Conservation (phyloP, 2,329 filamentous ascomycete genomes). For the Pseudogymnoascus destructans region DNA sequence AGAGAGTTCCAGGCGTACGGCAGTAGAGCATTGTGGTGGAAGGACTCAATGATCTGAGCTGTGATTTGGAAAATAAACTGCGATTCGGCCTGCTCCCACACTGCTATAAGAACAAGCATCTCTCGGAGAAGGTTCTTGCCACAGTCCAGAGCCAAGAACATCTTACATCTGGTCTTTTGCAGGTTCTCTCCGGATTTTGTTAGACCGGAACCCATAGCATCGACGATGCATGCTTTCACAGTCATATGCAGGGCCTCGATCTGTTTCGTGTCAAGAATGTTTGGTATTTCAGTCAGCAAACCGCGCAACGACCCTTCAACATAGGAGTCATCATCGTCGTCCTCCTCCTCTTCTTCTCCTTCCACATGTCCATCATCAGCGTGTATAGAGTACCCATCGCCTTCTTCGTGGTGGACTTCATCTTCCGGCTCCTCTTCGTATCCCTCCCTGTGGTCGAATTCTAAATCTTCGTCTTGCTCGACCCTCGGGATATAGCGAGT, state of each 20-base stretch:
- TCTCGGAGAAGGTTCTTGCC: constrained; percentile 82
- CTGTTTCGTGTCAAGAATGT: constrained; percentile 86
- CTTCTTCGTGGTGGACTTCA: constrained; percentile 33
- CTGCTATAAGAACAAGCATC: constrained; percentile 87
- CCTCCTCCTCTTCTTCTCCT: constrained; percentile 52
- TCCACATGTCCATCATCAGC: constrained; percentile 34
- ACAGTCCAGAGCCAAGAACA: constrained; percentile 79
- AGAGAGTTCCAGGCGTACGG: constrained; percentile 88
- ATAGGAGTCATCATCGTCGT: constrained; percentile 66
- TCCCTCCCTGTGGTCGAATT: constrained; percentile 25
- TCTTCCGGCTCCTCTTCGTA: constrained; percentile 36
- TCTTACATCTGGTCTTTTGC: constrained; percentile 79
- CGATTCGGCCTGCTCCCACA: constrained; percentile 89
- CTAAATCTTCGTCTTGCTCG: constrained; percentile 11
- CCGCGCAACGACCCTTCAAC: constrained; percentile 69
- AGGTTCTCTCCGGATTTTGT: constrained; percentile 64
- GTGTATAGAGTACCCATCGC: constrained; percentile 32
- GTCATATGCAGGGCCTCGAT: constrained; percentile 97
- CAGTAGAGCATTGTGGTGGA: constrained; percentile 77
- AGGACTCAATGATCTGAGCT: constrained; percentile 86
- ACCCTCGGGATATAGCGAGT: constrained; percentile 31
- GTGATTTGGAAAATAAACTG: constrained; percentile 95
- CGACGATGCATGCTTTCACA: constrained; percentile 85
- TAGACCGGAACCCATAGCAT: constrained; percentile 58
- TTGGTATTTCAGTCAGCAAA: constrained; percentile 80